These are phyloP conservation scores for Neoarthrinium moseri DNA, from an alignment of 2,329 filamentous ascomycete species.

Conservation along the genomic window DNA sequence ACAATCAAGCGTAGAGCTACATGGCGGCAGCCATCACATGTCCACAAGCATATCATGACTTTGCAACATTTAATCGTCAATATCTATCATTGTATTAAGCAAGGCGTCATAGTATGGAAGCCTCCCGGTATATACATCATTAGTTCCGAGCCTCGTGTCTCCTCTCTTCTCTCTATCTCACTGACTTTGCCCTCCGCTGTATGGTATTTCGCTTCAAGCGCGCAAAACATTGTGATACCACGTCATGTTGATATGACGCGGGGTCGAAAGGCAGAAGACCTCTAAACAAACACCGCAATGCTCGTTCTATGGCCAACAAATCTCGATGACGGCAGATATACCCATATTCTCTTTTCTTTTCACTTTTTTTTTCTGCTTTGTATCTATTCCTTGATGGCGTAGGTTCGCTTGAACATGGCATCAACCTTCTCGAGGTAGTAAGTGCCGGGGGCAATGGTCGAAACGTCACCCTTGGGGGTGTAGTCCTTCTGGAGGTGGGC, in stretches of 20 bases:
- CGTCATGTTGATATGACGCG: background rate
- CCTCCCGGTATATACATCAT: background rate
- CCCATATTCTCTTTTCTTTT: no score
- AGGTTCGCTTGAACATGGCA: constrained; percentile 82
- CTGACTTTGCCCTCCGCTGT: background rate
- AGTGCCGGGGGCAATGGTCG: constrained; percentile 63
- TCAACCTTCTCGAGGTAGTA: constrained; percentile 83
- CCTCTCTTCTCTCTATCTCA: background rate
- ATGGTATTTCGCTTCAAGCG: background rate
- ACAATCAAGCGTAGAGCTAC: no score
- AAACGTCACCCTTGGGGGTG: constrained; percentile 65
- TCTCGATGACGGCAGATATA: no score
- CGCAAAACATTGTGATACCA: background rate
- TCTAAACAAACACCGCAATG: background rate
- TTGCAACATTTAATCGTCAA: background rate
- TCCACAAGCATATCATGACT: no score
- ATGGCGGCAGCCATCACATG: no score
- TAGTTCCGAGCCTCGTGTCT: no score
- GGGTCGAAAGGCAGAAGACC: background rate
- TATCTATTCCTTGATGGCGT: constrained; percentile 68
- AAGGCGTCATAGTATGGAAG: background rate
- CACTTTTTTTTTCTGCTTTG: no score
- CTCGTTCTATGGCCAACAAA: background rate
- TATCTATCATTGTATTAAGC: background rate
- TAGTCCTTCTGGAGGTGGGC: constrained; percentile 81